Evolutionary conservation across 2,329 filamentous ascomycete species (phyloP).

Genomic region (Fusarium sp.): DNA sequence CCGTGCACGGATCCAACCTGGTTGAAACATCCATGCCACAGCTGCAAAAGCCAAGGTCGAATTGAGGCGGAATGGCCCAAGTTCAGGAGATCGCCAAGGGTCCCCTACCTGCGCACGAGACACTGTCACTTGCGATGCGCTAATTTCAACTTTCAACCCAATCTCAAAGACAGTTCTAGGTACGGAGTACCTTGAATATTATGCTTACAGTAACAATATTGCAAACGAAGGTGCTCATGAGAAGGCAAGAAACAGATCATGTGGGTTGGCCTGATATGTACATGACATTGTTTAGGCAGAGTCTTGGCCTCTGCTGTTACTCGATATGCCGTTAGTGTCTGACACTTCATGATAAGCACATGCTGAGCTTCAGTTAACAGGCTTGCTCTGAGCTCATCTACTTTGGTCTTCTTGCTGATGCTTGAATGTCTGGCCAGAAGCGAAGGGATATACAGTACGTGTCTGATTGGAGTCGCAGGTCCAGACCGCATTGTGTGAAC

Average conservation of each 20-base stretch:
- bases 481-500: slow-evolving; percentile 24
- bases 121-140: slow-evolving; percentile 22
- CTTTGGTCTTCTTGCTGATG: not conserved
- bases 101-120: slow-evolving; percentile 29
- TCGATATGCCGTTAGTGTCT: not conserved
- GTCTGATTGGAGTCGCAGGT: slow-evolving; percentile 5
- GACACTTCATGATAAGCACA: not conserved
- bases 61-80: slow-evolving; percentile 22
- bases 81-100: slow-evolving; percentile 30
- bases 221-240: not conserved
- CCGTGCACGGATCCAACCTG: slow-evolving; percentile 10
- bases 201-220: not conserved
- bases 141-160: slow-evolving; percentile 14
- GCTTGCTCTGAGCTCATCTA: not conserved
- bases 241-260: not conserved
- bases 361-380: not conserved
- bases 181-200: not conserved
- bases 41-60: slow-evolving; percentile 9
- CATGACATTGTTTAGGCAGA: not conserved
- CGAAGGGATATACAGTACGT: not conserved
- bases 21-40: not conserved
- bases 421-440: not conserved
- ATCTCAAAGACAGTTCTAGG: not conserved
- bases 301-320: not conserved
- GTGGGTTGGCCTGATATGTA: not conserved